Evolutionary conservation across 2,329 filamentous ascomycete species (phyloP).

Genomic region (Microthyrium microscopicum): DNA sequence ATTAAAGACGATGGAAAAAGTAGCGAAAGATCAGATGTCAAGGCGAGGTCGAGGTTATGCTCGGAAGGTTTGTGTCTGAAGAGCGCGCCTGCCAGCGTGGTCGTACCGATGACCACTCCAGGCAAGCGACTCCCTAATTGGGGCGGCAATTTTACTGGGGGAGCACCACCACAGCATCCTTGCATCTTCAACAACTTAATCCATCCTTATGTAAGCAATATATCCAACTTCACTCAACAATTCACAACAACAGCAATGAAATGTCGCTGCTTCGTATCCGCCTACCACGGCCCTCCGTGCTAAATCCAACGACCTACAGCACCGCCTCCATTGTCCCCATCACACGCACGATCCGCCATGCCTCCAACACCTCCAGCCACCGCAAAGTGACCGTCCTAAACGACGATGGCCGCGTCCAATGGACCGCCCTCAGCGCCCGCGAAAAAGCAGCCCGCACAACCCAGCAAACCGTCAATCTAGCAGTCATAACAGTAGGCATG

Average conservation of each 20-base stretch:
- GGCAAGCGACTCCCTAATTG: too few species aligned
- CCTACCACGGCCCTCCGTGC: constrained; percentile 1
- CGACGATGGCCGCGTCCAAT: constrained; percentile 68
- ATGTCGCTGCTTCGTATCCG: background rate
- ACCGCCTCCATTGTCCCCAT: constrained; percentile 7
- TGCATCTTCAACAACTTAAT: constrained; percentile 2
- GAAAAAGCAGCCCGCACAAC: constrained; percentile 77
- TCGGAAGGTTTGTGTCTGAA: too few species aligned
- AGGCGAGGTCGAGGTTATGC: too few species aligned
- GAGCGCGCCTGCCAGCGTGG: too few species aligned
- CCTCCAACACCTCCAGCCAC: constrained; percentile 37
- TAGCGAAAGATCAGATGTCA: too few species aligned
- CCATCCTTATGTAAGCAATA: background rate
- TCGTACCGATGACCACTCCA: too few species aligned
- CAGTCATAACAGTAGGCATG: constrained; percentile 57
- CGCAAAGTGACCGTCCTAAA: constrained; percentile 62
- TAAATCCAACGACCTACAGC: constrained; percentile 13
- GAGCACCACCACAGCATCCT: too few species aligned
- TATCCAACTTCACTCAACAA: background rate
- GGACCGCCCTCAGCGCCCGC: constrained; percentile 54
- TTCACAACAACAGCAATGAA: background rate
- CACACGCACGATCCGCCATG: too few species aligned
- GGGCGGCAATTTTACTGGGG: too few species aligned
- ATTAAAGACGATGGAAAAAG: too few species aligned
- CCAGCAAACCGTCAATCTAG: constrained; percentile 81